Conservation (phyloP, 805 yeast genomes). For the Starmerella apis region DNA sequence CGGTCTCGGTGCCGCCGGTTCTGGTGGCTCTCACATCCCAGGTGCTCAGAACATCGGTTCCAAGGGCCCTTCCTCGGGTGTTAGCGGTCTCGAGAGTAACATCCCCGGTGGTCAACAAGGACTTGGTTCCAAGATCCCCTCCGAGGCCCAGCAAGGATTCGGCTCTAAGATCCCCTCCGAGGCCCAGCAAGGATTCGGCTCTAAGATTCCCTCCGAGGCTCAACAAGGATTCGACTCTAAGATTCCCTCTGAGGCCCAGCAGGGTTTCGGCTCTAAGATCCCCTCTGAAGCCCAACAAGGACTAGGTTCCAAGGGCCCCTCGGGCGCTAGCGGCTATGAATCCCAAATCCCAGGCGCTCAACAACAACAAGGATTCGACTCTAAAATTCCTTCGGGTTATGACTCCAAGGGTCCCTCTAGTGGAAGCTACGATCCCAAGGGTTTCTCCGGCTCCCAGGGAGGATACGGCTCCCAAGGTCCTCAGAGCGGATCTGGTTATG, state of each 20-base stretch:
- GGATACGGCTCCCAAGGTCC: neutral
- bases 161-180: neutral
- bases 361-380: neutral
- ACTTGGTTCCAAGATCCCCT: too few species aligned
- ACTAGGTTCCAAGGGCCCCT: neutral
- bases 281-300: neutral
- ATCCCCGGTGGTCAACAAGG: neutral
- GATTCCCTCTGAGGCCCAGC: neutral
- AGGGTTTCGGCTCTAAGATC: neutral
- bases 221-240: constrained; percentile 6
- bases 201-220: neutral
- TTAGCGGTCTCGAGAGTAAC: too few species aligned
- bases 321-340: neutral
- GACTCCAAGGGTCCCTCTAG: neutral
- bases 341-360: neutral
- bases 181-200: neutral
- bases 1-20: constrained; percentile 14
- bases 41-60: too few species aligned
- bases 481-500: neutral
- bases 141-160: neutral
- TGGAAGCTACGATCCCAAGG: neutral
- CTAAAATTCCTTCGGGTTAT: neutral
- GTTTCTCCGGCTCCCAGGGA: neutral
- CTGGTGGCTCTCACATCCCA: constrained; percentile 13
- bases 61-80: too few species aligned